phyloP scores from a whole-genome alignment of 2,329 filamentous ascomycete genomes.

The Aureobasidium leucospermi region DNA sequence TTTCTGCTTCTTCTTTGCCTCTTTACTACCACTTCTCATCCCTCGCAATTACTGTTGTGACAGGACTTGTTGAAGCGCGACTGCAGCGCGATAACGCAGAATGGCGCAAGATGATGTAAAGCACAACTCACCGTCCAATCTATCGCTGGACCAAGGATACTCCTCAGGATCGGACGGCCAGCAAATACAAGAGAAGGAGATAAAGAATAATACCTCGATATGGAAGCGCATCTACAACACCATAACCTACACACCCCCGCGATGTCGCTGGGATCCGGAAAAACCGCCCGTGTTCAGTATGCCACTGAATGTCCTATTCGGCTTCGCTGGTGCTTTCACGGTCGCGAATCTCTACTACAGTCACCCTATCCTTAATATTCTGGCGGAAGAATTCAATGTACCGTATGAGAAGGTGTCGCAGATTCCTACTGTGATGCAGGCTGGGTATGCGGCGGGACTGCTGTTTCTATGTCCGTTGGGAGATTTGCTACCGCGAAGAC shows the following conservation, averaged over 20 bases:
- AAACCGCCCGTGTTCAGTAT: constrained; percentile 62
- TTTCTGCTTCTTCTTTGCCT: neutral
- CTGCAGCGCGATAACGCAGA: neutral
- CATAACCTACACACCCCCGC: constrained; percentile 54
- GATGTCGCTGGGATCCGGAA: constrained; percentile 60
- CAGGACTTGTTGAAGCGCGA: neutral
- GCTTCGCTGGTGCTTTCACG: constrained; percentile 58
- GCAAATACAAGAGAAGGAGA: neutral
- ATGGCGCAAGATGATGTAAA: constrained; percentile 3
- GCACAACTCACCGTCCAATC: neutral
- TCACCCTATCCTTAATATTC: constrained; percentile 69
- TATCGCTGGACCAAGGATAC: constrained; percentile 3
- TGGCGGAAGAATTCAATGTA: constrained; percentile 64
- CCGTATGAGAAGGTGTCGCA: constrained; percentile 59
- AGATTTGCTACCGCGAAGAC: constrained; percentile 59
- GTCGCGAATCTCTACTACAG: constrained; percentile 79
- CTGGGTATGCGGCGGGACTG: constrained; percentile 68
- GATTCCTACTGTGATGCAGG: constrained; percentile 70
- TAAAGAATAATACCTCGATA: constrained; percentile 14
- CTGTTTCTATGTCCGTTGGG: constrained; percentile 70
- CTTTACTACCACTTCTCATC: too few relatives aligned
- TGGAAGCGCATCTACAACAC: constrained; percentile 23
- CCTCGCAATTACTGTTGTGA: neutral
- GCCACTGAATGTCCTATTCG: constrained; percentile 63
- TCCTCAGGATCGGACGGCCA: neutral